Evolutionary conservation across 805 yeast species (phyloP), one percentile per base, ranked within the genome.

Genomic region (Candida loeiensis): DNA sequence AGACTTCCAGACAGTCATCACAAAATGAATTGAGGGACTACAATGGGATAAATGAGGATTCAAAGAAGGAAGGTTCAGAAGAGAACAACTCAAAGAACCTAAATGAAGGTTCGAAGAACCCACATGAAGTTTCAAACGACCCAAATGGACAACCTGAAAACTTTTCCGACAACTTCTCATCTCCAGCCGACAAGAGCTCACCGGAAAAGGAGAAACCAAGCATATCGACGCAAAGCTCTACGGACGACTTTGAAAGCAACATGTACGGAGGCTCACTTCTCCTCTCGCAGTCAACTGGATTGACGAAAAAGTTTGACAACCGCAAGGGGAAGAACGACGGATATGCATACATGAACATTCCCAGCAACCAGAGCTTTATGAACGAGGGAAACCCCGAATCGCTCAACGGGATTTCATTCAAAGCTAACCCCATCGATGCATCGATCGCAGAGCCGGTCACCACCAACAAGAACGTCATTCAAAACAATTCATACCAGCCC

Each of bases 221-320:
- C 17, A n/a, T 37, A 14, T 37, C 40, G 13, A 26, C 40, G 7
- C 24, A 25, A 31, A 60, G 59, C 39, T 58, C 63, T 3, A 45
- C 55, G 3, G 65, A 61, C 14, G 64, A 63, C 31, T 47, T 55
- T 19, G 16, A 41, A 45, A 22, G 55, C 20, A 66, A 66, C 44
- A 34, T 67, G 34, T 69, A 69, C 44, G 73, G 73, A 5, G 73
- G 73, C 3, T 65, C 71, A 7, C 49, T 69, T 12, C 54, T 68
- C 33, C 47, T 69, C 15, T 68, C 73, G 3, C 74, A 69, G 44
- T 64, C 71, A 2, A 69, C 74, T 0, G 74, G 74, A 2, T 44
- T 66, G 32, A 60, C 64, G 4, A 59, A 61, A 38, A 67, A 69
- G 44, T 44, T 69, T 1, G 62, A 61, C 31, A 31, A 40, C 35